Evolutionary conservation across 345 rosid species (phyloP).

Genomic region (Boechera stricta): DNA sequence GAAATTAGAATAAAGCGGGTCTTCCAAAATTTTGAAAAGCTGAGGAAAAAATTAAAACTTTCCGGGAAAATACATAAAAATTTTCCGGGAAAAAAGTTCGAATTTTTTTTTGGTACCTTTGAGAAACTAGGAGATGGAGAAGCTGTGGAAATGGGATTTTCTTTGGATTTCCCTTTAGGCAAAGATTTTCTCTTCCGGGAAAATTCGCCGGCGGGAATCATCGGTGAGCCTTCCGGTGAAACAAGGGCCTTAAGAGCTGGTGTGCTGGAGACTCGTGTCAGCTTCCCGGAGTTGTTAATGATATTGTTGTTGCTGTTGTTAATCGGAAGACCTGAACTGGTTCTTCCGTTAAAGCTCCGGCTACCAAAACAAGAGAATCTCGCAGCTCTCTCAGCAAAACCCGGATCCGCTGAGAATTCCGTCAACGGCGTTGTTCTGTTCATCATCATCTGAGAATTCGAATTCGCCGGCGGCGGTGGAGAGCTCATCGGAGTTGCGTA

Average conservation of each 20-base stretch:
- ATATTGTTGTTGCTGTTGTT: constrained; percentile 25
- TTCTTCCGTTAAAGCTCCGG: constrained; percentile 73
- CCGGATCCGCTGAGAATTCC: constrained; percentile 78
- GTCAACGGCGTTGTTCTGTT: constrained; percentile 53
- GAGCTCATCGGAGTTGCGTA: constrained; percentile 56
- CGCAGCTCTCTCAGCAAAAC: constrained; percentile 83
- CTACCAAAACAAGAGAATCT: constrained; percentile 76
- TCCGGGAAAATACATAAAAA: background rate
- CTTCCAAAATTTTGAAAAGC: background rate
- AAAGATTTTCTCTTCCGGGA: constrained; percentile 65
- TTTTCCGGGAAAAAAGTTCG: background rate
- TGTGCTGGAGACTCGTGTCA: constrained; percentile 78
- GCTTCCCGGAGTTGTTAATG: constrained; percentile 37
- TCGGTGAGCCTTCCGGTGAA: constrained; percentile 31
- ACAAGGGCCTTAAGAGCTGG: constrained; percentile 57
- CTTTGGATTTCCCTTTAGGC: constrained; percentile 54
- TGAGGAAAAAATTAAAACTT: background rate
- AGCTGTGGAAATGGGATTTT: constrained; percentile 34
- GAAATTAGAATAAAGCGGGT: background rate
- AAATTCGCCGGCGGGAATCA: constrained; percentile 38
- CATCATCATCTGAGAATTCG: constrained; percentile 29
- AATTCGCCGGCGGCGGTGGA: constrained; percentile 40
- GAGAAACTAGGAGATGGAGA: constrained; percentile 43
- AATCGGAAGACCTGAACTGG: constrained; percentile 27
- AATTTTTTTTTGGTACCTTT: constrained; percentile 39